phyloP scores from a whole-genome alignment of 23 red algal genomes.

The Gracilaria gracilis region DNA sequence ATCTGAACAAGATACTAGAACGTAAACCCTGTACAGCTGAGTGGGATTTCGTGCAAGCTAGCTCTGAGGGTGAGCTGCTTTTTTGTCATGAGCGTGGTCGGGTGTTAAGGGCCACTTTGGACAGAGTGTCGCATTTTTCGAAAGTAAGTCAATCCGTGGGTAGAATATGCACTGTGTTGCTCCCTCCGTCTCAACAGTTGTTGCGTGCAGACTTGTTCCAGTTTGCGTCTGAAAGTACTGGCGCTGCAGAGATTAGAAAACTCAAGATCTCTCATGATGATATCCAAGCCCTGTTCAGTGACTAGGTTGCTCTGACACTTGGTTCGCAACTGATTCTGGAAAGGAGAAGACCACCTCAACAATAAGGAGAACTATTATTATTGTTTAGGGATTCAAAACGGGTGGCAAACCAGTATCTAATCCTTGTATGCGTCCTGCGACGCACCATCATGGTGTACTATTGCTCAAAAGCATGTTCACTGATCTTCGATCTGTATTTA shows the following conservation, averaged over 20 bases:
- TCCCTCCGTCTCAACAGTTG: slow-evolving; percentile 66
- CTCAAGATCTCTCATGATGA: slow-evolving; percentile 37
- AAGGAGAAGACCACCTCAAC: too few relatives aligned
- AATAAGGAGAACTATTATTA: too few relatives aligned
- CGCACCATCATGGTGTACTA: too few relatives aligned
- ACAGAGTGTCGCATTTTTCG: slow-evolving; percentile 60
- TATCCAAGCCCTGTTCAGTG: not conserved
- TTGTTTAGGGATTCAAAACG: too few relatives aligned
- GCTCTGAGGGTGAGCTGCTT: slow-evolving; percentile 50
- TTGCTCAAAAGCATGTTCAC: too few relatives aligned
- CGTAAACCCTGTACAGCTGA: slow-evolving; percentile 32
- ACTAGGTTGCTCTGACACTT: not conserved
- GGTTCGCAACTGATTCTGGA: not conserved
- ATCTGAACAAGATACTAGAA: not conserved
- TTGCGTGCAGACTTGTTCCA: slow-evolving; percentile 50
- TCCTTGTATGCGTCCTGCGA: too few relatives aligned
- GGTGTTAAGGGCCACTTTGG: slow-evolving; percentile 35
- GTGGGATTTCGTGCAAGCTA: slow-evolving; percentile 28
- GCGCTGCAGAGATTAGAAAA: slow-evolving; percentile 15
- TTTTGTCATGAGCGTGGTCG: slow-evolving; percentile 36
- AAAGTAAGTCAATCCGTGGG: slow-evolving; percentile 55
- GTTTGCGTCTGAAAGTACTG: not conserved
- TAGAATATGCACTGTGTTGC: slow-evolving; percentile 61
- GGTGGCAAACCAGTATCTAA: too few relatives aligned
- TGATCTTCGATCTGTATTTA: too few relatives aligned